Percentiles rank a stretch among this genome's conserved stretches.
phyloP scores from a whole-genome alignment of 352 stramenopile genomes.

The Phytopythium mirpurense region DNA sequence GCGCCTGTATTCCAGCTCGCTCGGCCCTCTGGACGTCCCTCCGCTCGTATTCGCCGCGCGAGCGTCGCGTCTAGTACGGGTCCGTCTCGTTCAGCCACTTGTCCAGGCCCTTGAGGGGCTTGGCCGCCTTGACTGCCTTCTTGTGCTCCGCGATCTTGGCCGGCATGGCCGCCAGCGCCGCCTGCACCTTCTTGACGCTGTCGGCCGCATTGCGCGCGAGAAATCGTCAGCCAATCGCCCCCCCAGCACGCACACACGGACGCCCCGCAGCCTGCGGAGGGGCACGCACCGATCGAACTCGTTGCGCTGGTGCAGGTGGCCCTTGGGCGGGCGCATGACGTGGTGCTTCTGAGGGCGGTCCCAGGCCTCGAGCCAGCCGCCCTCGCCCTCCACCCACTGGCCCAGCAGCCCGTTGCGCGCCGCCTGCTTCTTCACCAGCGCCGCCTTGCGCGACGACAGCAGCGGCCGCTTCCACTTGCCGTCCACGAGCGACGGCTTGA shows the following conservation, averaged over 20 bases:
- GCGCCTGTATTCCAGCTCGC: neutral
- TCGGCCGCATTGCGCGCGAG: neutral
- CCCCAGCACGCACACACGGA: constrained; percentile 1
- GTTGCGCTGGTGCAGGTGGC: constrained; percentile 74
- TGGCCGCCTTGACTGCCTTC: constrained; percentile 74
- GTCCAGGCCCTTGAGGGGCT: constrained; percentile 83
- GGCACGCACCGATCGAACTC: constrained; percentile 68
- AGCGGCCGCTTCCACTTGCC: constrained; percentile 84
- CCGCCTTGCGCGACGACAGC: constrained; percentile 74
- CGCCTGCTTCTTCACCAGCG: constrained; percentile 82
- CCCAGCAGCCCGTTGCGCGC: constrained; percentile 62
- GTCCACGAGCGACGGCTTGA: constrained; percentile 74
- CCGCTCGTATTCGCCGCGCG: neutral
- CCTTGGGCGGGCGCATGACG: constrained; percentile 81
- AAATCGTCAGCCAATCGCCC: neutral
- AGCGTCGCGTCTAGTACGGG: constrained; percentile 49
- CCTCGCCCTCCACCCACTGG: constrained; percentile 72
- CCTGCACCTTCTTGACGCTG: constrained; percentile 85
- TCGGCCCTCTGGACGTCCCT: neutral
- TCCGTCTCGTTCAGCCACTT: constrained; percentile 86
- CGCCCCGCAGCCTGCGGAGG: neutral
- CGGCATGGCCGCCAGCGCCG: constrained; percentile 74
- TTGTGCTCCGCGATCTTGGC: constrained; percentile 86
- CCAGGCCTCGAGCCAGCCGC: constrained; percentile 78
- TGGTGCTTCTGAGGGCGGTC: constrained; percentile 78